Percentiles rank a stretch among this genome's conserved stretches.
Conservation (phyloP, 2,329 filamentous ascomycete genomes). For the Aschersonia sp. region DNA sequence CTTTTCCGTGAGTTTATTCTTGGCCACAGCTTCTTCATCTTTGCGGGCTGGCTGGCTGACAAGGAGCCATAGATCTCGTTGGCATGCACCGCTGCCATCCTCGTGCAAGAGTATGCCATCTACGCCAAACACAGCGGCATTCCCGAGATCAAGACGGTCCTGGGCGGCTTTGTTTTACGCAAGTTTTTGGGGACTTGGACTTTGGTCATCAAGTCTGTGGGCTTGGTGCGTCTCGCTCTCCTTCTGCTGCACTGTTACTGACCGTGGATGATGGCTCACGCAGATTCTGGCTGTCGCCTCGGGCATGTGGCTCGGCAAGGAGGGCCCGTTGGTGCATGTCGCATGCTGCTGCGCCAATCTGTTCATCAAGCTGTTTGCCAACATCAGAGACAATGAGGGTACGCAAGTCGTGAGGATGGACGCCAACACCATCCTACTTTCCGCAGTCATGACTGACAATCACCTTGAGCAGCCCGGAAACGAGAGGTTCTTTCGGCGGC, state of each 20-base stretch:
- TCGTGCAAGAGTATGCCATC: conserved; percentile 73
- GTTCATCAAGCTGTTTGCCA: conserved; percentile 75
- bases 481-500: conserved; percentile 87
- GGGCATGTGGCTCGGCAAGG: conserved; percentile 92
- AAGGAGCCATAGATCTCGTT: conserved; percentile 50
- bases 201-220: conserved; percentile 75
- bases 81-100: conserved; percentile 59
- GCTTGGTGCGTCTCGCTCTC: conserved; percentile 44
- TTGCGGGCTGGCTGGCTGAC: background rate
- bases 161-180: conserved; percentile 86
- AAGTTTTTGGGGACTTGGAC: conserved; percentile 83
- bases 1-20: conserved; percentile 52
- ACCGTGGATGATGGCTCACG: conserved; percentile 1
- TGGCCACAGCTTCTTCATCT: background rate
- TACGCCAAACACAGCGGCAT: conserved; percentile 94
- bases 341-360: conserved; percentile 93
- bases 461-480: conserved; percentile 54
- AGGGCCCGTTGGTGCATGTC: conserved; percentile 89
- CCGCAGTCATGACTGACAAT: background rate
- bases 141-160: conserved; percentile 90
- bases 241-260: background rate
- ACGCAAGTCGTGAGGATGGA: conserved; percentile 6
- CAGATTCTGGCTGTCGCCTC: conserved; percentile 84
- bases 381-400: conserved; percentile 80
- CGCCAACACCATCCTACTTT: background rate